Base-by-base conservation (phyloP, 495 filamentous ascomycete species). In the Pyronema domesticum region DNA sequence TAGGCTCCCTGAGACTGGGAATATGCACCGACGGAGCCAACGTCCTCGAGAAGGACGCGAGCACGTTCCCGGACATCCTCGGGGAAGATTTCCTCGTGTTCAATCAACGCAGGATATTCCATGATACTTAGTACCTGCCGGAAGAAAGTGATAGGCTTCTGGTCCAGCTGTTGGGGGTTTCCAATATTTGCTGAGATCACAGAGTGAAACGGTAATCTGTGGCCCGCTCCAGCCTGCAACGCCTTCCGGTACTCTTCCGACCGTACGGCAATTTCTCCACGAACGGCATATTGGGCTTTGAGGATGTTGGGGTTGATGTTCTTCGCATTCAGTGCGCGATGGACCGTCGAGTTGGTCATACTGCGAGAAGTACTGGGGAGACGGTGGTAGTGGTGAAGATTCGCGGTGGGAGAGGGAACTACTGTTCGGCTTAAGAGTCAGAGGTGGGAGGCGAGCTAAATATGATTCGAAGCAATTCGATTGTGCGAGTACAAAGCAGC, bases 81-180 rank as follows among this genome's bases (percentile, higher is more conserved):
- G 69, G 63, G 63, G 46, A 60, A 66, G 11, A 66, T 11, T 3
- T 51, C 49, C 61, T 84, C 76, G 56, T 88, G 78, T 61, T 94
- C 77, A 51, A 98, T 72, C 7, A 98, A 73, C 44, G 69, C 58
- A 3, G 91, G 91, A 73, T 95, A 86, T 71, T 98, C 91, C 53
- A 98, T 73, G 47, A 98, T 69, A 73, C 87, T 95, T 64, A 94
- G 75, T 9, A 96, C 93, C 71, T 98, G 93, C 54, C 91, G 81
- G 81, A 98, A 94, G 76, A 94, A 98, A 59, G 89, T 96, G 64
- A 98, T 87, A 60, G 91, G 91, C 74, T 95, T 91, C 74, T 98
- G 91, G 70, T 93, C 91, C 53, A 98, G 81, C 70, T 96, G 93
- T 67, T 98, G 91, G 6, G 93, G 91, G 72, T 98, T 98, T 60